Percentiles rank a stretch among this genome's conserved stretches.
These are phyloP conservation scores for Ceratocystiopsis sp. DNA, from an alignment of 2,329 filamentous ascomycete genomes.

Conservation along the genomic window DNA sequence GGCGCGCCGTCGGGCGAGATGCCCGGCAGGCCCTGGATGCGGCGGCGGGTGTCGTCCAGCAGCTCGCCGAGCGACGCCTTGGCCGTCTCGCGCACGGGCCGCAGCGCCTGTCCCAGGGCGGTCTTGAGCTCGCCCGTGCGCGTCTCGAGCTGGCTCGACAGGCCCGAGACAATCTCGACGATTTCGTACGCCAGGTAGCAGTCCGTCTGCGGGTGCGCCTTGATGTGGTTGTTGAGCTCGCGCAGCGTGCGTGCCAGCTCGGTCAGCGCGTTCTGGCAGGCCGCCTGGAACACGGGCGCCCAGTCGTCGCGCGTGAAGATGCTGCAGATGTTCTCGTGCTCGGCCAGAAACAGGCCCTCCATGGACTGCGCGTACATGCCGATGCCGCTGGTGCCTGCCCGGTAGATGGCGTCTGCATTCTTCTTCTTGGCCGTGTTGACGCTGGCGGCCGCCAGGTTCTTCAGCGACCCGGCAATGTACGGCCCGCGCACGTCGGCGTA, in stretches of 20 bases:
- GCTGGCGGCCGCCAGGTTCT: slow-evolving; percentile 76
- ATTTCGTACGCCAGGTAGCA: slow-evolving; percentile 94
- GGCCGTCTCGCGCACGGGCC: slow-evolving; percentile 80
- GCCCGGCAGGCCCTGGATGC: slow-evolving; percentile 44
- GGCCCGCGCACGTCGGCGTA: slow-evolving; percentile 77
- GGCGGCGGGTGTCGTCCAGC: slow-evolving; percentile 65
- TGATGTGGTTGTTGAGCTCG: slow-evolving; percentile 82
- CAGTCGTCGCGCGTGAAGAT: slow-evolving; percentile 80
- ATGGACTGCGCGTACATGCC: slow-evolving; percentile 75
- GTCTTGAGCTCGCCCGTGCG: slow-evolving; percentile 65
- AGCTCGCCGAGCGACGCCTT: slow-evolving; percentile 72
- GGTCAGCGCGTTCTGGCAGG: slow-evolving; percentile 59
- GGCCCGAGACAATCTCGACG: slow-evolving; percentile 68
- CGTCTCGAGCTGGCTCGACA: slow-evolving; percentile 64
- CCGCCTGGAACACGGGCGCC: slow-evolving; percentile 59
- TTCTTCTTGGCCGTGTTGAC: slow-evolving; percentile 70
- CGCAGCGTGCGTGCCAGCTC: slow-evolving; percentile 75
- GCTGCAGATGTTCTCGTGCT: slow-evolving; percentile 79
- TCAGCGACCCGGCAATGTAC: slow-evolving; percentile 66
- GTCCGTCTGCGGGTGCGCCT: slow-evolving; percentile 70
- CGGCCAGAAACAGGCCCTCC: slow-evolving; percentile 71
- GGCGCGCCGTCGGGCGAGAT: slow-evolving; percentile 66
- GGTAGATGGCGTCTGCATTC: slow-evolving; percentile 68
- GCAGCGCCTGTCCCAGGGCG: slow-evolving; percentile 67
- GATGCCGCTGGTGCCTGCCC: slow-evolving; percentile 78